Evolutionary conservation across 2,329 filamentous ascomycete genomes (phyloP).

Genomic region (Lachnum nothofagi): DNA sequence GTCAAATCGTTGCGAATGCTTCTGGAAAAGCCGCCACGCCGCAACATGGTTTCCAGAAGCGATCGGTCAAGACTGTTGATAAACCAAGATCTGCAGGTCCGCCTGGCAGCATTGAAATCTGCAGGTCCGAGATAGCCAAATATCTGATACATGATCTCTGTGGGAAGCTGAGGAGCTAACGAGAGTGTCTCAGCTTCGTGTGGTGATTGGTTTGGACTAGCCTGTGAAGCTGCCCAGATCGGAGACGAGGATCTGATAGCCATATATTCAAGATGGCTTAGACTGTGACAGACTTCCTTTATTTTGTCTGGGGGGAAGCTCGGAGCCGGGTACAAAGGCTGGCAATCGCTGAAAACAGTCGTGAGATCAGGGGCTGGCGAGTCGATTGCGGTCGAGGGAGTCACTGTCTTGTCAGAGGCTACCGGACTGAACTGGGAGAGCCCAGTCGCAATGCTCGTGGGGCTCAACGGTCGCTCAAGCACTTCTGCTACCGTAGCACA

Average conservation of each 20-base stretch:
- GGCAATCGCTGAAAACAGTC: slow-evolving; percentile 14
- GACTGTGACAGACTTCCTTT: slow-evolving; percentile 2
- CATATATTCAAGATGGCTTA: slow-evolving; percentile 13
- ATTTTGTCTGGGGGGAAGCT: slow-evolving; percentile 7
- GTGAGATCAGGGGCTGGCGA: slow-evolving; percentile 6
- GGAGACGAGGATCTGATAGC: slow-evolving; percentile 13
- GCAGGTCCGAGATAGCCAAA: slow-evolving; percentile 32
- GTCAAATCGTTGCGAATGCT: slow-evolving; percentile 33
- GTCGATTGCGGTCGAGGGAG: neutral
- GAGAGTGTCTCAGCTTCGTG: neutral
- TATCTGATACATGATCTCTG: slow-evolving; percentile 38
- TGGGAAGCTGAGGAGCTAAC: slow-evolving; percentile 24
- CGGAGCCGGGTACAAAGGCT: slow-evolving; percentile 11
- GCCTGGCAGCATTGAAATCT: slow-evolving; percentile 56
- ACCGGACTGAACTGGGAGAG: neutral
- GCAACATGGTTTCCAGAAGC: slow-evolving; percentile 50
- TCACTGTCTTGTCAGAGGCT: neutral
- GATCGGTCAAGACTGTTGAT: slow-evolving; percentile 47
- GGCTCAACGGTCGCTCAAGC: slow-evolving; percentile 11
- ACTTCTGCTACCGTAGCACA: slow-evolving; percentile 26
- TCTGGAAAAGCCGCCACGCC: slow-evolving; percentile 50
- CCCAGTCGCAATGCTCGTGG: neutral
- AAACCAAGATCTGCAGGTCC: slow-evolving; percentile 57
- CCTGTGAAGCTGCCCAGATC: neutral
- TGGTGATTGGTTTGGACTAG: neutral